These are phyloP conservation scores for Myxozyma sirexii DNA, from an alignment of 805 yeast genomes.

Conservation along the genomic window DNA sequence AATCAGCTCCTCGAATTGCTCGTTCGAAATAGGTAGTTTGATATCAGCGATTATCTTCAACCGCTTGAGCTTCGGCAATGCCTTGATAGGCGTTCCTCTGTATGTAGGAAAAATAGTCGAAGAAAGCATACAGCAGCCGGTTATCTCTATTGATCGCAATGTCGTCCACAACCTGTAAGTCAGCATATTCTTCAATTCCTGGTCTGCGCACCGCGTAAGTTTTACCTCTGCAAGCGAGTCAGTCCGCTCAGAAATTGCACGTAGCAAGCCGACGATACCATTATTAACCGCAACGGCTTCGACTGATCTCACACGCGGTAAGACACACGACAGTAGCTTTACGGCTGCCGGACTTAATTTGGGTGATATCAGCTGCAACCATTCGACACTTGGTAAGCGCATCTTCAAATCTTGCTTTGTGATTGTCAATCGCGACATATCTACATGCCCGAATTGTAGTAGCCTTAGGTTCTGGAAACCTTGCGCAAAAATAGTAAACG, in stretches of 20 bases:
- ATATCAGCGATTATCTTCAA: slow-evolving; percentile 19
- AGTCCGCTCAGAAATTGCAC: slow-evolving; percentile 12
- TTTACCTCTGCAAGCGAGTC: slow-evolving; percentile 14
- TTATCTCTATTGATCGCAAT: slow-evolving; percentile 15
- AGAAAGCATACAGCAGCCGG: slow-evolving; percentile 16
- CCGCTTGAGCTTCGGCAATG: slow-evolving; percentile 16
- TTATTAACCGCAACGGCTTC: slow-evolving; percentile 10
- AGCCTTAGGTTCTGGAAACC: slow-evolving; percentile 14
- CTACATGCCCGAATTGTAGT: slow-evolving; percentile 16
- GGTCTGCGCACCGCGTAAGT: slow-evolving; percentile 11
- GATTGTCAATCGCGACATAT: slow-evolving; percentile 15
- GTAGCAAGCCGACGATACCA: slow-evolving; percentile 21
- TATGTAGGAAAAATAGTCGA: slow-evolving; percentile 20
- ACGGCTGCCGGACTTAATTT: slow-evolving; percentile 14
- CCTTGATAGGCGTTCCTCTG: background rate
- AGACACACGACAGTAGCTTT: slow-evolving; percentile 10
- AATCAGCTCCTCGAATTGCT: slow-evolving; percentile 6
- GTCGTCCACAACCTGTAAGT: slow-evolving; percentile 18
- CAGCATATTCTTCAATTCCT: background rate
- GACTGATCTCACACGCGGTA: slow-evolving; percentile 18
- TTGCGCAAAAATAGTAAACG: slow-evolving; percentile 22
- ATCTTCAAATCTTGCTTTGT: slow-evolving; percentile 6
- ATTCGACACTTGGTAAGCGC: slow-evolving; percentile 12
- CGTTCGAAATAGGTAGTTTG: slow-evolving; percentile 5
- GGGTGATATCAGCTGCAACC: slow-evolving; percentile 11